These are phyloP conservation scores for Hericium coralloides DNA, from an alignment of 768 basidiomycete species.

Conservation along the genomic window DNA sequence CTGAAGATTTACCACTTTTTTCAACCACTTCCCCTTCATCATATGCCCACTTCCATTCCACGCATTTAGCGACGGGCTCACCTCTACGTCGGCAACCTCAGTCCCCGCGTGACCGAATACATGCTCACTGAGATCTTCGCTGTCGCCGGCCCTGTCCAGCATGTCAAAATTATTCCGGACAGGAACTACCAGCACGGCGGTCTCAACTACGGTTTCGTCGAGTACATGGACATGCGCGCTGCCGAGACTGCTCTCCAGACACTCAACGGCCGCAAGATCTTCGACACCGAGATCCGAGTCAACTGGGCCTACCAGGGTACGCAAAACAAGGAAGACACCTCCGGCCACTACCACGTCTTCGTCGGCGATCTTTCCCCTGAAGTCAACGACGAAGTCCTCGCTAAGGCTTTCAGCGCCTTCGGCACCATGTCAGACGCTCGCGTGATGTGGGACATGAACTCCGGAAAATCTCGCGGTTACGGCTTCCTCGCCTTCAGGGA, in stretches of 20 bases:
- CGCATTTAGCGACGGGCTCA: conserved; percentile 73
- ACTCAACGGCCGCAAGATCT: conserved; percentile 97
- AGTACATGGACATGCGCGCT: conserved; percentile 97
- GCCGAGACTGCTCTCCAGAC: conserved; percentile 99
- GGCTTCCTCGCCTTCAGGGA: conserved; percentile 98
- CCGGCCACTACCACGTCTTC: conserved; percentile 96
- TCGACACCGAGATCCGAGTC: conserved; percentile 98
- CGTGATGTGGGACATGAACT: conserved; percentile 99
- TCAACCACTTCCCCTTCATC: conserved; percentile 17
- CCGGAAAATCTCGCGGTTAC: conserved; percentile 96
- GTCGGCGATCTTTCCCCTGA: conserved; percentile 99
- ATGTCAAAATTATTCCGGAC: conserved; percentile 99
- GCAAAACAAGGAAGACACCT: conserved; percentile 98
- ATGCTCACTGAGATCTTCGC: conserved; percentile 98
- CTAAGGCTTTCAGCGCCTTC: conserved; percentile 95
- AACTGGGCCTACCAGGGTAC: conserved; percentile 99
- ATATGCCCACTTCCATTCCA: conserved; percentile 8
- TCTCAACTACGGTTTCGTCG: conserved; percentile 98
- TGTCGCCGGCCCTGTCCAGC: conserved; percentile 93
- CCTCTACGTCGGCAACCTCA: conserved; percentile 97
- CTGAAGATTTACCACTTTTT: conserved; percentile 2
- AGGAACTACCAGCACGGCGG: conserved; percentile 99
- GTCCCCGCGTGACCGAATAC: conserved; percentile 96
- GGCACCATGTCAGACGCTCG: conserved; percentile 94
- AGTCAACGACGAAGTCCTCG: conserved; percentile 95